These are phyloP conservation scores for Rhodotorula mucilaginosa DNA, from an alignment of 1,284 basidiomycete genomes.

Conservation along the genomic window DNA sequence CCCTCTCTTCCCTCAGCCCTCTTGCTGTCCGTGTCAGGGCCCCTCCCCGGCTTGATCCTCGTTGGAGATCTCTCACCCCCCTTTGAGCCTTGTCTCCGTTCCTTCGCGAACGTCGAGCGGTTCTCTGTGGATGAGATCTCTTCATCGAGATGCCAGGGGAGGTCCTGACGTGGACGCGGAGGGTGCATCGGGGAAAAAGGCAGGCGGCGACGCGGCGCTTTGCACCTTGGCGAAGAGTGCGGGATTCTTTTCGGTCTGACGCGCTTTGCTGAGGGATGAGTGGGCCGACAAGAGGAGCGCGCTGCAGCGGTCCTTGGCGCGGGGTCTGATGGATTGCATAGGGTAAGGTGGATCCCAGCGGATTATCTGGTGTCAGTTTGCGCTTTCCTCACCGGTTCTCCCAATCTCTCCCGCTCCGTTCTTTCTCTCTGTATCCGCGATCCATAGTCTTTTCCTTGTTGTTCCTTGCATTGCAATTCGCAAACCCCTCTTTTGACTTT, in stretches of 20 bases:
- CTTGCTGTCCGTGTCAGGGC: not conserved
- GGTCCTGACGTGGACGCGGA: not conserved
- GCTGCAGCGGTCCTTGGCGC: not conserved
- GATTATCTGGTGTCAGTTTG: not conserved
- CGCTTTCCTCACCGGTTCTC: too few relatives aligned
- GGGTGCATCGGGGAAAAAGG: not conserved
- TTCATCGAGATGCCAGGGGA: not conserved
- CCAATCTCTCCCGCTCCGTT: not conserved
- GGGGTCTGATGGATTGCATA: not conserved
- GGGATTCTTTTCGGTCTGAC: not conserved
- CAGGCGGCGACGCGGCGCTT: not conserved
- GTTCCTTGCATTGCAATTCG: not conserved
- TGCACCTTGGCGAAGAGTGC: not conserved
- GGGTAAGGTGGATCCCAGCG: slow-evolving; percentile 21
- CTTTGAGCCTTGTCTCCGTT: slow-evolving; percentile 25
- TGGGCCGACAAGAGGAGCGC: too few relatives aligned
- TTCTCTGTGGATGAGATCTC: not conserved
- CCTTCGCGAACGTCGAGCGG: slow-evolving; percentile 15
- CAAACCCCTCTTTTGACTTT: not conserved
- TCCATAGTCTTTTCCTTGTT: too few relatives aligned
- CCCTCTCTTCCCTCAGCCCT: too few relatives aligned
- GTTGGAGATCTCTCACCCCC: too few relatives aligned
- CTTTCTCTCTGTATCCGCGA: not conserved
- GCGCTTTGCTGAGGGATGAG: not conserved
- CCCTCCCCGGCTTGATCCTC: not conserved